Percentiles rank a stretch among this genome's conserved stretches.
These are phyloP conservation scores for Teratosphaeria destructans DNA, from an alignment of 2,329 filamentous ascomycete genomes.

Conservation along the genomic window DNA sequence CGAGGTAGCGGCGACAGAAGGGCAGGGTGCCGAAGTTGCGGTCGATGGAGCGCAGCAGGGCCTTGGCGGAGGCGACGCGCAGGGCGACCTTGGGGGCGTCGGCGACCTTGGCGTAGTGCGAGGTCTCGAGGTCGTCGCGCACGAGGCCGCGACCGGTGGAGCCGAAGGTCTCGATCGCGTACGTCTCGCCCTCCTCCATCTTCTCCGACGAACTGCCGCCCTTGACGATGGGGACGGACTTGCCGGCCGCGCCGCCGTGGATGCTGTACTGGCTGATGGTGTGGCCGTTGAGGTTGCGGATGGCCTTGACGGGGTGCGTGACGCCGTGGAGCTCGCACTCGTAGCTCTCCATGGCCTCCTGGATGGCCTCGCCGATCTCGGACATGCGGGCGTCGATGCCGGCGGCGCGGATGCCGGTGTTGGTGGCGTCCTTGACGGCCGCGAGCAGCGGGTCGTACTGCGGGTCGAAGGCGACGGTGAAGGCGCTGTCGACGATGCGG, in stretches of 20 bases:
- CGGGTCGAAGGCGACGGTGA: constrained; percentile 66
- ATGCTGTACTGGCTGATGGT: constrained; percentile 45
- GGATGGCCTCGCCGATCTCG: constrained; percentile 48
- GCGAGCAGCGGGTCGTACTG: constrained; percentile 64
- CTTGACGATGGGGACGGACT: constrained; percentile 46
- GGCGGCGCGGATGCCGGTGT: constrained; percentile 45
- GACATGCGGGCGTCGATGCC: constrained; percentile 45
- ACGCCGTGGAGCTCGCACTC: constrained; percentile 46
- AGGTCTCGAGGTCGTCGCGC: constrained; percentile 35
- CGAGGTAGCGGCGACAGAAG: constrained; percentile 52
- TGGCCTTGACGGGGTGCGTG: constrained; percentile 44
- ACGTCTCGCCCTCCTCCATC: constrained; percentile 50
- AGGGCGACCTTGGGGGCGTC: constrained; percentile 29
- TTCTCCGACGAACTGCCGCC: constrained; percentile 34
- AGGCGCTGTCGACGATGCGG: constrained; percentile 70
- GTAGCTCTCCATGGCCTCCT: constrained; percentile 54
- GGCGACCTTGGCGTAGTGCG: constrained; percentile 26
- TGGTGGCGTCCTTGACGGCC: constrained; percentile 65
- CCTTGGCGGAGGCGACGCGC: constrained; percentile 43
- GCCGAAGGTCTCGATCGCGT: constrained; percentile 51
- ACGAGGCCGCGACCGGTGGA: constrained; percentile 42
- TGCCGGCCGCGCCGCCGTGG: constrained; percentile 44
- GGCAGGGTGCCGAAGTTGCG: constrained; percentile 53
- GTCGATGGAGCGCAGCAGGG: constrained; percentile 47
- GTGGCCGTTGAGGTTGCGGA: constrained; percentile 46